A percentile compares a stretch with the other conserved stretches of the same genome.
Conservation (phyloP, 1,284 basidiomycete species). For the Pterula multifida region DNA sequence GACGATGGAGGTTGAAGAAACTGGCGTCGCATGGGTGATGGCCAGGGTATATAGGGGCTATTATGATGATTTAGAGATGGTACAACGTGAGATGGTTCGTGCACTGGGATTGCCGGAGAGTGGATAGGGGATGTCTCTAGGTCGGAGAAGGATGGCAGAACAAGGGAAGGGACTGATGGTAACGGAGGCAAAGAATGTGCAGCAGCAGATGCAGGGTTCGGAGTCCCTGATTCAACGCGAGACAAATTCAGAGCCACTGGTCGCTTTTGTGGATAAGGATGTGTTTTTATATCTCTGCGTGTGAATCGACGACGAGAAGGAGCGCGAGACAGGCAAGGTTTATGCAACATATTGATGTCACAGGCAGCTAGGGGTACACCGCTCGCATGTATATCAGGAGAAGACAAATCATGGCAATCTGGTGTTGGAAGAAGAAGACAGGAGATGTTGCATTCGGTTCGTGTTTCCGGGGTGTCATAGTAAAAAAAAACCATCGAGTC, state of each 20-base stretch:
- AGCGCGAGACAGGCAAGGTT: background rate
- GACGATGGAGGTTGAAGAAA: slow-evolving; percentile 22
- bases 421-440: background rate
- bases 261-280: background rate
- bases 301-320: background rate
- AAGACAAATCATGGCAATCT: background rate
- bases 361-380: background rate
- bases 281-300: background rate
- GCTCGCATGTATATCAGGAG: background rate
- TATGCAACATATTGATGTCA: background rate
- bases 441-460: background rate
- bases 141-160: slow-evolving; percentile 21
- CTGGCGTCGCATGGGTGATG: slow-evolving; percentile 22
- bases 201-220: slow-evolving; percentile 5
- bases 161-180: slow-evolving; percentile 22
- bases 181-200: slow-evolving; percentile 19
- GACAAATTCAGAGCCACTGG: background rate
- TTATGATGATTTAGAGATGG: slow-evolving; percentile 29
- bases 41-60: slow-evolving; percentile 36
- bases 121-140: slow-evolving; percentile 16
- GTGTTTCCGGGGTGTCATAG: slow-evolving; percentile 7
- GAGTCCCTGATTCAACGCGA: background rate
- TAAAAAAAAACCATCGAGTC: slow-evolving; percentile 26
- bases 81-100: slow-evolving; percentile 11
- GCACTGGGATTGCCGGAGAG: slow-evolving; percentile 6